These are phyloP conservation scores for Trichoderma harzianum DNA, from an alignment of 2,329 filamentous ascomycete species.

Conservation along the genomic window DNA sequence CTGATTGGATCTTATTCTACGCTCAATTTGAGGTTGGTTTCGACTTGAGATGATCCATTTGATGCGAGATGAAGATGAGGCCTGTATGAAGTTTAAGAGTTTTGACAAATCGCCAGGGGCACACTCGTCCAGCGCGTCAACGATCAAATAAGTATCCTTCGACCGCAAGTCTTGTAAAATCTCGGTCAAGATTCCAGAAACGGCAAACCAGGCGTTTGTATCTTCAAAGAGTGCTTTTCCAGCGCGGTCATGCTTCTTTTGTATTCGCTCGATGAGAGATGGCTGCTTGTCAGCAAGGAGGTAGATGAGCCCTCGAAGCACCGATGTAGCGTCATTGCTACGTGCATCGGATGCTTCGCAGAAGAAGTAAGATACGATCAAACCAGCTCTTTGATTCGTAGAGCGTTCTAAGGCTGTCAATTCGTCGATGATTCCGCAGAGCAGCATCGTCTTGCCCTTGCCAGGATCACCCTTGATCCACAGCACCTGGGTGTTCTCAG, in stretches of 20 bases:
- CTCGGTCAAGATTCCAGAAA: not conserved
- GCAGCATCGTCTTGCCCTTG: not conserved
- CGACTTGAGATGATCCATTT: not conserved
- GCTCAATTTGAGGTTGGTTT: not conserved
- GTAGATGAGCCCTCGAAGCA: not conserved
- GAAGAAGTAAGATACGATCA: not conserved
- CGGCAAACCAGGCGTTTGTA: not conserved
- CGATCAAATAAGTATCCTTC: not conserved
- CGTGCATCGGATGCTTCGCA: not conserved
- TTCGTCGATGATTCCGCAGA: not conserved
- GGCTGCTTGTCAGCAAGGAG: not conserved
- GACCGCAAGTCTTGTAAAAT: not conserved
- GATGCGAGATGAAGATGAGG: not conserved
- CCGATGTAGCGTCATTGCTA: not conserved
- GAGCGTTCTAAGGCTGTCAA: not conserved
- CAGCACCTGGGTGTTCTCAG: not conserved
- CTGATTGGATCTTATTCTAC: not conserved
- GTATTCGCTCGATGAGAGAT: not conserved
- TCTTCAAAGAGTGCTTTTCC: not conserved
- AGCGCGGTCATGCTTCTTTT: not conserved
- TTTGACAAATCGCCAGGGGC: not conserved
- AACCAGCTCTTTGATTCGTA: not conserved
- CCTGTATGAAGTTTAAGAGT: not conserved
- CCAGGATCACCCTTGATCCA: not conserved
- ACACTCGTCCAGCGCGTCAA: not conserved